Evolutionary conservation across 2,329 filamentous ascomycete genomes (phyloP).

Genomic region (Diaporthe sp.): DNA sequence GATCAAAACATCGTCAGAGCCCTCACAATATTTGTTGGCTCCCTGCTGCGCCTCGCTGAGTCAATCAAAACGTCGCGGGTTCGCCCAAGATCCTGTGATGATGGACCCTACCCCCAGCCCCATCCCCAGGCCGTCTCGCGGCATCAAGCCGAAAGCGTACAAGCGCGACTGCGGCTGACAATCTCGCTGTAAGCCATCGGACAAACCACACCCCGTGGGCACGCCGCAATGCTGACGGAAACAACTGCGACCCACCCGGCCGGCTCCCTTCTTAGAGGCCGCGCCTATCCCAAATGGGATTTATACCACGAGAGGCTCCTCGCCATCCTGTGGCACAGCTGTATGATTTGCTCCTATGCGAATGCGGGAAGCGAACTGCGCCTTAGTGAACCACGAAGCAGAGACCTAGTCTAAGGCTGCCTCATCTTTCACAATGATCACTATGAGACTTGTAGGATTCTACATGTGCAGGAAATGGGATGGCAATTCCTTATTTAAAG

Average conservation of each 20-base stretch:
- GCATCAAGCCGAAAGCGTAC: constrained; percentile 20
- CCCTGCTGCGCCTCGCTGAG: background rate
- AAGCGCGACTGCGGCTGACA: constrained; percentile 25
- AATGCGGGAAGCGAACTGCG: background rate
- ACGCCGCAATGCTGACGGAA: background rate
- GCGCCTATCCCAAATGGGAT: constrained; percentile 24
- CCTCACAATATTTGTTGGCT: background rate
- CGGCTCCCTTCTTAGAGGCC: background rate
- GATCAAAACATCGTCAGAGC: background rate
- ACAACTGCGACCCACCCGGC: background rate
- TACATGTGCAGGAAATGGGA: background rate
- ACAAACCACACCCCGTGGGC: background rate
- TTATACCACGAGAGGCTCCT: constrained; percentile 28
- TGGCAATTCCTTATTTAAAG: background rate
- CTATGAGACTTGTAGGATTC: background rate
- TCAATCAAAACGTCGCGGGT: background rate
- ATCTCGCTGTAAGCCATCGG: background rate
- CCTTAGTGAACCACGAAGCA: background rate
- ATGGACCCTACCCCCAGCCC: background rate
- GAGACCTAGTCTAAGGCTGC: background rate
- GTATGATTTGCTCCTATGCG: constrained; percentile 21
- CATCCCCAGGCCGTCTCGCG: background rate
- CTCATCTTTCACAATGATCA: background rate
- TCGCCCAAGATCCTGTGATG: too few relatives aligned
- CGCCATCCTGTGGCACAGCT: constrained; percentile 2